Conservation (phyloP, 345 rosid genomes). For the Citrus trifoliata region DNA sequence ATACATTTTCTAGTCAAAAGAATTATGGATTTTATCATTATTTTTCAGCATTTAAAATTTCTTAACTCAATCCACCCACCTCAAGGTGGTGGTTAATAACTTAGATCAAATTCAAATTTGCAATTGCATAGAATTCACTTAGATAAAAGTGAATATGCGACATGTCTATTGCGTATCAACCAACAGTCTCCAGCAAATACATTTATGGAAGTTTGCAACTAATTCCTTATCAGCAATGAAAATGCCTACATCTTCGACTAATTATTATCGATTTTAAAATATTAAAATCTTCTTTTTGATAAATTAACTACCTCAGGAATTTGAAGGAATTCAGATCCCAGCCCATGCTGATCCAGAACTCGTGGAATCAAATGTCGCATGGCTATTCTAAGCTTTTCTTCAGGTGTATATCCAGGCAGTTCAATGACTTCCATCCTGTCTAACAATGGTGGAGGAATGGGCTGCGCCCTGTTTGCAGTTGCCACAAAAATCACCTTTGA, state of each 20-base stretch:
- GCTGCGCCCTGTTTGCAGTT: slow-evolving; percentile 92
- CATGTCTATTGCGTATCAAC: neutral
- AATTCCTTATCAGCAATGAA: neutral
- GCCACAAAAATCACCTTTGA: slow-evolving; percentile 94
- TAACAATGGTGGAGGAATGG: slow-evolving; percentile 91
- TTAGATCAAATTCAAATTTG: neutral
- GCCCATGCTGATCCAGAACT: slow-evolving; percentile 93
- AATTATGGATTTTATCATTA: neutral
- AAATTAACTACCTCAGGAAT: slow-evolving; percentile 78
- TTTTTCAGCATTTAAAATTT: neutral
- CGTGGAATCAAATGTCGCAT: slow-evolving; percentile 92
- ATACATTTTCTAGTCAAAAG: neutral
- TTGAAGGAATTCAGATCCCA: slow-evolving; percentile 80
- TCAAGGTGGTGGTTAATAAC: neutral
- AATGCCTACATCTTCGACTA: neutral
- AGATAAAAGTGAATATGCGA: neutral
- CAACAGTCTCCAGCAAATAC: neutral
- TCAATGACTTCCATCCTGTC: slow-evolving; percentile 99
- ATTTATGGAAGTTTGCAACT: neutral
- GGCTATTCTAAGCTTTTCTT: slow-evolving; percentile 93
- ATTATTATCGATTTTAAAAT: neutral
- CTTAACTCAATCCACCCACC: neutral
- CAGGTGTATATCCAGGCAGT: slow-evolving; percentile 94
- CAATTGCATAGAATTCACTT: neutral
- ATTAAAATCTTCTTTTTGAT: neutral